Percentiles rank a stretch among this genome's conserved stretches.
These are phyloP conservation scores for Phytophthora rubi DNA, from an alignment of 352 stramenopile species.

Conservation along the genomic window DNA sequence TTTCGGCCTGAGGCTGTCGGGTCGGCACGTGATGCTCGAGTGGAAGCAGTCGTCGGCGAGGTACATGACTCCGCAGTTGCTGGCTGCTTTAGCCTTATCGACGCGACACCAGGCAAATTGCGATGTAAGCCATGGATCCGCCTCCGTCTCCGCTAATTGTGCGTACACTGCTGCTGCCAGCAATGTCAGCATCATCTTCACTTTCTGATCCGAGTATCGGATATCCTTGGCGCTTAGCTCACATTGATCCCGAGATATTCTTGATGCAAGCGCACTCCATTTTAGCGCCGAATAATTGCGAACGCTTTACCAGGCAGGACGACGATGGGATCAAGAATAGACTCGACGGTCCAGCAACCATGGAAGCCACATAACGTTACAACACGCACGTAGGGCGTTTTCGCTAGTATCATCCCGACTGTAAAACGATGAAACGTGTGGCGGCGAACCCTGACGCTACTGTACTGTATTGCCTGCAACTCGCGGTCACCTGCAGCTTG, in stretches of 20 bases:
- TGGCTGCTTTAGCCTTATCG: background rate
- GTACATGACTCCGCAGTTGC: constrained; percentile 20
- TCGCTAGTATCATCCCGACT: background rate
- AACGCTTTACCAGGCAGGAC: background rate
- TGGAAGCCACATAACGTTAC: constrained; percentile 8
- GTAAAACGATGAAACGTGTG: background rate
- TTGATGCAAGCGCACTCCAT: constrained; percentile 6
- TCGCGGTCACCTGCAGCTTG: background rate
- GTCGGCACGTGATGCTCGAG: constrained; percentile 64
- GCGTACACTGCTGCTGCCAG: background rate
- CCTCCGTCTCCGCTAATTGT: background rate
- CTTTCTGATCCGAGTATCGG: constrained; percentile 28
- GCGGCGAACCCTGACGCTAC: background rate
- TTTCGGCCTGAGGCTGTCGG: constrained; percentile 55
- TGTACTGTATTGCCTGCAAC: too few relatives aligned
- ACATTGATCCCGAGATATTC: constrained; percentile 3
- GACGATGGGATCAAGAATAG: constrained; percentile 5
- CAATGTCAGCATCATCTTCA: constrained; percentile 9
- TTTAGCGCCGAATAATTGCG: background rate
- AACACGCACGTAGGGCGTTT: background rate
- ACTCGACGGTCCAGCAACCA: background rate
- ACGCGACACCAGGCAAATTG: constrained; percentile 18
- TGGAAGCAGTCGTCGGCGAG: constrained; percentile 45
- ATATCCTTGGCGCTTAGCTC: constrained; percentile 6
- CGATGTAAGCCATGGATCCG: constrained; percentile 10